Percentiles rank a stretch among this genome's conserved stretches.
phyloP scores from a whole-genome alignment of 257 asterid species.

The Nicotiana otophora region DNA sequence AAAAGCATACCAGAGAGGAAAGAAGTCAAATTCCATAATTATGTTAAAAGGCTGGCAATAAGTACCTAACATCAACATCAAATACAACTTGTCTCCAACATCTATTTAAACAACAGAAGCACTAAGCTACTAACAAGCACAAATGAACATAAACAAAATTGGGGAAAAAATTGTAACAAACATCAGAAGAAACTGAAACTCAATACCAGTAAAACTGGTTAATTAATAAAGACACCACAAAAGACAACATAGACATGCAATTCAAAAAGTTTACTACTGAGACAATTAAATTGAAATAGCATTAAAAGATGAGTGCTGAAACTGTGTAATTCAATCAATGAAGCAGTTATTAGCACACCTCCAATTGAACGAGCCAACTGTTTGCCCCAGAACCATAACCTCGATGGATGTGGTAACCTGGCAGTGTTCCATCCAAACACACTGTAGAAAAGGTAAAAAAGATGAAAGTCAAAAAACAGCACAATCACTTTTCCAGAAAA shows the following conservation, averaged over 20 bases:
- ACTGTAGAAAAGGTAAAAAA: slow-evolving; percentile 39
- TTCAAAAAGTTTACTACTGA: not conserved
- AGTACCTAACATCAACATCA: not conserved
- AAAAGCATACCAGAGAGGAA: not conserved
- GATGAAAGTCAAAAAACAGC: not conserved
- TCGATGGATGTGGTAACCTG: slow-evolving; percentile 85
- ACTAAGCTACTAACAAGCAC: not conserved
- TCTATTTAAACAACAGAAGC: not conserved
- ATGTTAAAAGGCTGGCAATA: not conserved
- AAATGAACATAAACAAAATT: not conserved
- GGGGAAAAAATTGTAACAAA: not conserved
- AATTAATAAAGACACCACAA: not conserved
- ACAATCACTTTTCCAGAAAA: not conserved
- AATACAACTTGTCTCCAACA: not conserved
- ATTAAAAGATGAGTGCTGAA: not conserved
- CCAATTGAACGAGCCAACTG: slow-evolving; percentile 92
- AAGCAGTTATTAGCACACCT: slow-evolving; percentile 38
- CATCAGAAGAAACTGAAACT: not conserved
- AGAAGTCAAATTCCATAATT: not conserved
- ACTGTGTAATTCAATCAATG: not conserved
- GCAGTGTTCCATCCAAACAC: slow-evolving; percentile 87
- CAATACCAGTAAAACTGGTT: not conserved
- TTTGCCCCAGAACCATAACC: slow-evolving; percentile 78
- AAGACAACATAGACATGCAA: not conserved
- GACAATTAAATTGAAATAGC: not conserved